phyloP scores from a whole-genome alignment of 306 rosid species.

The Prunus dulcis region DNA sequence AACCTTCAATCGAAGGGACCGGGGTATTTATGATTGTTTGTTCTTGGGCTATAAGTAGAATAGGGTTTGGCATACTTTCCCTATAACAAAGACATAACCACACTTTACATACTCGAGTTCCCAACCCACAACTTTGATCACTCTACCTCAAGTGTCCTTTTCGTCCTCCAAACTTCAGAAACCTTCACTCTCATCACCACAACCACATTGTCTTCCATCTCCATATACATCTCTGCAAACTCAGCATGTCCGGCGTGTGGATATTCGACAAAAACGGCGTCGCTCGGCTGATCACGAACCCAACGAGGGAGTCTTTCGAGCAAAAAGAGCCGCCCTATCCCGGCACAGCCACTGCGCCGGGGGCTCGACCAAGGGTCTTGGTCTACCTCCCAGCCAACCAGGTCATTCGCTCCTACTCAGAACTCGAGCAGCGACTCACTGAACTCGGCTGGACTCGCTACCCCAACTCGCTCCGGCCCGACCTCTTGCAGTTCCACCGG shows the following conservation, averaged over 20 bases:
- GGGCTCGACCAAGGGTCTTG: conserved; percentile 69
- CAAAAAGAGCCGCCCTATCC: conserved; percentile 40
- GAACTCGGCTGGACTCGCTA: conserved; percentile 85
- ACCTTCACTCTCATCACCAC: not conserved
- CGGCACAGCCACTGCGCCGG: conserved; percentile 78
- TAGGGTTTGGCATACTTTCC: not conserved
- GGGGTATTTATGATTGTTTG: not conserved
- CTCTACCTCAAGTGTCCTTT: not conserved
- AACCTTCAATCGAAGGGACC: too few relatives aligned
- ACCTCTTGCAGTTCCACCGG: conserved; percentile 78
- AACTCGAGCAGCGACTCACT: conserved; percentile 64
- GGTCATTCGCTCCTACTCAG: conserved; percentile 51
- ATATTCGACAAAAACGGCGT: conserved; percentile 89
- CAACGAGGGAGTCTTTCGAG: conserved; percentile 83
- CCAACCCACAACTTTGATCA: too few relatives aligned
- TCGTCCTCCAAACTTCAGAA: too few relatives aligned
- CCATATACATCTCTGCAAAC: not conserved
- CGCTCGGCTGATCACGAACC: conserved; percentile 60
- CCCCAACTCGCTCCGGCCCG: conserved; percentile 25
- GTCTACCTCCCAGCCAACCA: conserved; percentile 68
- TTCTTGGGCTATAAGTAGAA: not conserved
- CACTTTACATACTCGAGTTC: not conserved
- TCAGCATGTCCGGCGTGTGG: conserved; percentile 87
- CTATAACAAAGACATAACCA: not conserved
- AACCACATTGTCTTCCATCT: not conserved